Evolutionary conservation across 805 yeast genomes (phyloP), one percentile per base, ranked within the genome.

Genomic region (Yamadazyma olivae): DNA sequence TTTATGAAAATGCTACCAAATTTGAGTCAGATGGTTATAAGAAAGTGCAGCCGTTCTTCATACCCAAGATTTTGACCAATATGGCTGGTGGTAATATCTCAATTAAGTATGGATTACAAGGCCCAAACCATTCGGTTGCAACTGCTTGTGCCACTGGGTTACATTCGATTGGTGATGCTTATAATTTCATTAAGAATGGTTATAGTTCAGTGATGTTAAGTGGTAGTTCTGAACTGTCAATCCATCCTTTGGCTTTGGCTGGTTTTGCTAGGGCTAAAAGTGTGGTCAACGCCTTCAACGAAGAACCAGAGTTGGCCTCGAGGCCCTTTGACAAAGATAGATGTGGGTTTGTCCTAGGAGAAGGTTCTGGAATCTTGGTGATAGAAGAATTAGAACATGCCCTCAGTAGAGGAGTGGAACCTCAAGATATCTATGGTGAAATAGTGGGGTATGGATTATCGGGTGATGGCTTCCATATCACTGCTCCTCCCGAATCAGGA

Each of bases 91-190:
- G 98, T 3, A 80, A 88, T 41, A 77, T 93, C 5, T 83, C 96
- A 5, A 90, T 93, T 38, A 72, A 77, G 44, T 77, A 79, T 49
- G 83, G 84, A 1, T 64, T 89, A 26, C 67, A 74, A 48, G 99
- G 99, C 0, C 95, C 96, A 2, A 77, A 85, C 28, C 96, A 90
- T 53, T 68, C 95, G 0, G 93, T 80, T 0, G 76, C 95, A 2
- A 89, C 98, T 0, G 99, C 99, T 1, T 93, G 99, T 66, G 95
- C 99, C 3, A 89, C 99, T 0, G 99, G 99, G 0, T 75, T 83
- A 19, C 95, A 93, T 53, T 75, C 96, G 0, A 81, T 93, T 32
- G 98, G 98, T 3, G 99, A 93, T 54, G 97, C 96, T 0, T 75
- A 71, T 46, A 76, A 90, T 50, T 81, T 90, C 49, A 86, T 93